phyloP scores from a whole-genome alignment of 83 land plant species.

The Larix sibirica region DNA sequence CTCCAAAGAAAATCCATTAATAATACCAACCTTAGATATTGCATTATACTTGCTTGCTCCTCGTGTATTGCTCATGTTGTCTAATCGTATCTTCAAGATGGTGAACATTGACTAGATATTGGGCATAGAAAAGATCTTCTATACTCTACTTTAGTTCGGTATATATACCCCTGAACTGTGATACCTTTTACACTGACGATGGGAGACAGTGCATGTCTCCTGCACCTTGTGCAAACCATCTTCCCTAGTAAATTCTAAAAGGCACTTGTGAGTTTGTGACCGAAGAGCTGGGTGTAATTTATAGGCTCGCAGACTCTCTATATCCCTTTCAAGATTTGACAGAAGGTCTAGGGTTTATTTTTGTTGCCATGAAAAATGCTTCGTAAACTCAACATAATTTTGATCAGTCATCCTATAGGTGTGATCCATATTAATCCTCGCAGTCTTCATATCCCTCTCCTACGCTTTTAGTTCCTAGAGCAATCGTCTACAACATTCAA shows the following conservation, averaged over 20 bases:
- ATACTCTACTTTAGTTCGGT: conserved; percentile 60
- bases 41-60: conserved; percentile 89
- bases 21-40: conserved; percentile 56
- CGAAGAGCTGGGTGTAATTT: conserved; percentile 74
- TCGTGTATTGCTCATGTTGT: conserved; percentile 57
- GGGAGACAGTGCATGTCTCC: conserved; percentile 67
- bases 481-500: conserved; percentile 59
- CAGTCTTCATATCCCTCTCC: conserved; percentile 80
- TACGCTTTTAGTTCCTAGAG: conserved; percentile 74
- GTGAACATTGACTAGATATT: conserved; percentile 41
- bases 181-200: conserved; percentile 77
- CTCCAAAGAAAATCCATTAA: too few relatives aligned
- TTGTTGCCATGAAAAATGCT: conserved; percentile 61
- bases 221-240: conserved; percentile 50
- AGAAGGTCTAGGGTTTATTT: conserved; percentile 65
- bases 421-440: conserved; percentile 70
- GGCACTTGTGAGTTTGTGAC: conserved; percentile 47
- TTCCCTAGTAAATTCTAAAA: conserved; percentile 83
- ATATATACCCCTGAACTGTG: conserved; percentile 62
- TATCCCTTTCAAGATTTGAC: conserved; percentile 55
- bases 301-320: conserved; percentile 60
- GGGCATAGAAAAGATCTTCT: conserved; percentile 37
- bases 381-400: conserved; percentile 68
- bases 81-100: conserved; percentile 57
- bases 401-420: conserved; percentile 58